Evolutionary conservation across 306 rosid species (phyloP), one percentile per base, ranked within the genome.

Genomic region (Begonia fuchsioides): DNA sequence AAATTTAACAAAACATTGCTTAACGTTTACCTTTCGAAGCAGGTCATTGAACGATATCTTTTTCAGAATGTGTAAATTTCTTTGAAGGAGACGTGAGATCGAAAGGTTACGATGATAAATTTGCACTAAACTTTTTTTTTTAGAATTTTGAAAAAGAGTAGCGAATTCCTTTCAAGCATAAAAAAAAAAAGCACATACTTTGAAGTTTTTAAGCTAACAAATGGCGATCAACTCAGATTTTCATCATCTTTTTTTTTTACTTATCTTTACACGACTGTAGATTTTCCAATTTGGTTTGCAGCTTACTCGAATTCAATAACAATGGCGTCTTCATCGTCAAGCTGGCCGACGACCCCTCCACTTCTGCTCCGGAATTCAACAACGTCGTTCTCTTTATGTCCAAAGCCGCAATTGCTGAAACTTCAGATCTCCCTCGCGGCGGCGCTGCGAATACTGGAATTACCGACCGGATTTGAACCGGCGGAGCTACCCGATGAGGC

Each of bases 401-500:
- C 3, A 41, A 10, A 0, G 14, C n/a, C 45, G 45, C 8, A 26
- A 10, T 41, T 6, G 12, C 12, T 41, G 45, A 41, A 41, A 1
- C 14, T 10, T 2, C 12, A 41, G 45, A 26, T 15, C 44, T 52
- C 13, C n/a, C 12, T 12, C 11, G 15, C 39, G 45, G 57, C 43
- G 49, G 49, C 13, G 58, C 13, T 8, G 47, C 58, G 43, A 39
- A 54, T 39, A 54, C 58, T 43, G 58, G 58, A 40, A 43, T 54
- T 2, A 26, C 47, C 20, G 32, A 40, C 11, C 58, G 17, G 20
- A 54, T 17, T 12, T 17, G 38, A 20, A 54, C 49, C 5, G 58
- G 58, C 1, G 58, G 38, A 13, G 49, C 58, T 16, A 54, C 19
- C 20, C 48, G 11, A 39, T 39, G 48, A 40, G 9, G 15, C 15